These are phyloP conservation scores for Binderoboletus segoi DNA, from an alignment of 1,284 basidiomycete species.

Conservation along the genomic window DNA sequence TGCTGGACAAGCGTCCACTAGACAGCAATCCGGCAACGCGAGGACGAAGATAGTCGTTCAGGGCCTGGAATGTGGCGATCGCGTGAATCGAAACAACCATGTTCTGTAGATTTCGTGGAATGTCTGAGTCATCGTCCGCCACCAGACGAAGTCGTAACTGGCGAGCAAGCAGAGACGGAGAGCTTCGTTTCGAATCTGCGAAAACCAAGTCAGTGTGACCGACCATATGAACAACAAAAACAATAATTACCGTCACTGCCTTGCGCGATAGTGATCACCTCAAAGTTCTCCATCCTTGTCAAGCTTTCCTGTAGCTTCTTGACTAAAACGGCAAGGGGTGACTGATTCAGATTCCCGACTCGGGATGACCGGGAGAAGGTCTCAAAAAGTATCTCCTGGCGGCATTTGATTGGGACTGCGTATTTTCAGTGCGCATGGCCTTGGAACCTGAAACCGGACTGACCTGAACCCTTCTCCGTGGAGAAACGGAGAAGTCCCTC, in stretches of 20 bases:
- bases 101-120: constrained; percentile 83
- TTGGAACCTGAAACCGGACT: constrained; percentile 11
- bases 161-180: constrained; percentile 83
- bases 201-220: constrained; percentile 2
- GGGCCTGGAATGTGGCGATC: constrained; percentile 93
- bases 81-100: constrained; percentile 96
- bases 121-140: constrained; percentile 83
- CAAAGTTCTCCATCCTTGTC: constrained; percentile 92
- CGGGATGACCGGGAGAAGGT: constrained; percentile 65
- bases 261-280: constrained; percentile 85
- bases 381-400: constrained; percentile 76
- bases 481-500: constrained; percentile 86
- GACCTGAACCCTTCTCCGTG: constrained; percentile 56
- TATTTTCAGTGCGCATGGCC: constrained; percentile 12
- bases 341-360: constrained; percentile 46
- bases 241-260: constrained; percentile 62
- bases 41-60: constrained; percentile 93
- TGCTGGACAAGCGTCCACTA: constrained; percentile 75
- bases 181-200: constrained; percentile 81
- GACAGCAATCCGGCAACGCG: constrained; percentile 78
- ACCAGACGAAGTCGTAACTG: constrained; percentile 87
- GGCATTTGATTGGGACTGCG: constrained; percentile 56
- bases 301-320: constrained; percentile 94
- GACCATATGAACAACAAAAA: constrained; percentile 1
- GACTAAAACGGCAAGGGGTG: constrained; percentile 80